phyloP scores from a whole-genome alignment of 2,329 filamentous ascomycete species.

The Fusarium pseudograminearum region DNA sequence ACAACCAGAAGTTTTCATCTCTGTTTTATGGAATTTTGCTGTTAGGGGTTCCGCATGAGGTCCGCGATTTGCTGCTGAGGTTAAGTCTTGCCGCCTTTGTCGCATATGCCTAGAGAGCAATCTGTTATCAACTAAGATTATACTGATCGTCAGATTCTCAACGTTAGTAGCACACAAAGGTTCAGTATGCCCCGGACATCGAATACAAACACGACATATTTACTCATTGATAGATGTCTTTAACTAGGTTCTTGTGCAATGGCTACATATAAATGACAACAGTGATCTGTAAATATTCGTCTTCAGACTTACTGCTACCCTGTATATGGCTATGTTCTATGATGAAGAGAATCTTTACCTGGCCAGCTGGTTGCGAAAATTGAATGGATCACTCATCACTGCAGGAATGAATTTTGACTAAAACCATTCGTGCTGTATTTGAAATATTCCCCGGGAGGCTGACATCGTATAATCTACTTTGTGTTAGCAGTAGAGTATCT shows the following conservation, averaged over 20 bases:
- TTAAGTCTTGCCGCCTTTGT: background rate
- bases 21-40: background rate
- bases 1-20: background rate
- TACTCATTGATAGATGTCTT: background rate
- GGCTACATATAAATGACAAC: background rate
- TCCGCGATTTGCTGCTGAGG: background rate
- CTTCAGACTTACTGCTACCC: fast-evolving
- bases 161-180: fast-evolving
- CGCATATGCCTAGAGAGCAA: fast-evolving
- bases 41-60: no score
- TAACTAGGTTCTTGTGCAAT: background rate
- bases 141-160: background rate
- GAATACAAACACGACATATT: background rate
- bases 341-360: background rate
- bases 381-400: background rate
- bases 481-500: background rate
- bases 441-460: background rate
- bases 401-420: no score
- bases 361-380: no score
- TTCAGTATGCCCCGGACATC: background rate
- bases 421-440: no score
- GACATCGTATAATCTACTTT: fast-evolving
- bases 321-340: background rate
- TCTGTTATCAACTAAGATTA: background rate
- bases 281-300: fast-evolving